phyloP scores from a whole-genome alignment of 2,329 filamentous ascomycete species.

The Fusarium liriodendri region DNA sequence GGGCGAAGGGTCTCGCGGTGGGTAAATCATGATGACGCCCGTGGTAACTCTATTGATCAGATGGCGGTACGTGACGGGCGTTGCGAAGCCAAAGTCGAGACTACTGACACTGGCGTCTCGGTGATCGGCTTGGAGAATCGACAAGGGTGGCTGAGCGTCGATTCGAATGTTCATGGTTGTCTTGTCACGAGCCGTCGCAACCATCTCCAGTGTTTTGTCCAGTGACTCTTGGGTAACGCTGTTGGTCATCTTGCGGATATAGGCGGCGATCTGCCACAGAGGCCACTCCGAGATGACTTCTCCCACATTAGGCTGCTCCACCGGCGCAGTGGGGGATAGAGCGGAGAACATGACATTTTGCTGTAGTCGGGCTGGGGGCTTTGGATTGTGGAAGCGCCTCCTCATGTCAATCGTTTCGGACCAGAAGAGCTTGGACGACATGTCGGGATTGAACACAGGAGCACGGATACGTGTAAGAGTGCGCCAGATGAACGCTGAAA shows the following conservation, averaged over 20 bases:
- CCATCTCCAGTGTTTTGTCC: conserved; percentile 41
- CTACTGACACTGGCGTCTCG: conserved; percentile 45
- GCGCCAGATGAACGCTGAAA: conserved; percentile 56
- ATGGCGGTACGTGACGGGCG: conserved; percentile 48
- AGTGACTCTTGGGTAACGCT: conserved; percentile 48
- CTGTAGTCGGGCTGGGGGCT: conserved; percentile 48
- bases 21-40: conserved; percentile 47
- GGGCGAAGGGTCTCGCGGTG: conserved; percentile 37
- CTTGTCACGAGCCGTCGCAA: conserved; percentile 53
- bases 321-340: conserved; percentile 39
- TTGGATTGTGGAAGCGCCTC: conserved; percentile 47
- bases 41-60: conserved; percentile 45
- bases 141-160: conserved; percentile 51
- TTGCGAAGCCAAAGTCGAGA: conserved; percentile 52
- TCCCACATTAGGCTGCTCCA: conserved; percentile 44
- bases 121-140: conserved; percentile 50
- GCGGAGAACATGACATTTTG: conserved; percentile 49
- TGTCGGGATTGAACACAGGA: conserved; percentile 47
- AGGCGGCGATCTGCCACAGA: conserved; percentile 49
- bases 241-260: conserved; percentile 52
- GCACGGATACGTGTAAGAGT: conserved; percentile 50
- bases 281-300: conserved; percentile 52
- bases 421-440: conserved; percentile 46
- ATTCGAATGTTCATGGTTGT: conserved; percentile 46
- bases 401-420: conserved; percentile 54